A percentile compares a stretch with the other conserved stretches of the same genome.
phyloP scores from a whole-genome alignment of 2,329 filamentous ascomycete species.

The Colletotrichum echinochloae region DNA sequence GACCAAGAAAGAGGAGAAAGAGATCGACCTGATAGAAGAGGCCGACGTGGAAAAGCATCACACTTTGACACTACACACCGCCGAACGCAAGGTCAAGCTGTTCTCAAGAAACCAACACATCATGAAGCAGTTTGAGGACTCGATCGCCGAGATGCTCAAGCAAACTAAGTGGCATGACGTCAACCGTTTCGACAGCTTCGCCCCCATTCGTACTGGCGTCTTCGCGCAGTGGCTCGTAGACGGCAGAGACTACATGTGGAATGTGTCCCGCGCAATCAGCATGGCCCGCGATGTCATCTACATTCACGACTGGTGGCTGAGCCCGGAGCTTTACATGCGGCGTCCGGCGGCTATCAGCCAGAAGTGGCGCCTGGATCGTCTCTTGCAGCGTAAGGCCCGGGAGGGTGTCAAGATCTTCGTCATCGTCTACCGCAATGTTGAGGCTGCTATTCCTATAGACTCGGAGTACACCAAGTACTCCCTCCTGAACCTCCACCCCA shows the following conservation, averaged over 20 bases:
- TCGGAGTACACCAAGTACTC: conserved; percentile 99
- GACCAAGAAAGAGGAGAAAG: conserved; percentile 69
- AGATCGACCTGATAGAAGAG: conserved; percentile 57
- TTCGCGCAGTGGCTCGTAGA: conserved; percentile 98
- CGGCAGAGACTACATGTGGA: conserved; percentile 99
- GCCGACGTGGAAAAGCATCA: conserved; percentile 73
- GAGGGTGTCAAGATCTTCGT: conserved; percentile 98
- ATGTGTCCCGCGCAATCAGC: conserved; percentile 94
- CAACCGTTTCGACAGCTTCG: conserved; percentile 94
- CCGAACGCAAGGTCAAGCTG: conserved; percentile 91
- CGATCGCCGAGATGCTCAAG: conserved; percentile 85
- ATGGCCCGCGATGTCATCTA: conserved; percentile 99
- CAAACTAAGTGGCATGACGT: conserved; percentile 85
- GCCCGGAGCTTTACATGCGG: conserved; percentile 94
- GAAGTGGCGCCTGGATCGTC: conserved; percentile 94
- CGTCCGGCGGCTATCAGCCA: conserved; percentile 95
- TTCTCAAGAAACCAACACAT: conserved; percentile 92
- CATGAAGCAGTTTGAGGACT: conserved; percentile 92
- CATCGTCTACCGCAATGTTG: conserved; percentile 97
- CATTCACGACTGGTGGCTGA: conserved; percentile 99
- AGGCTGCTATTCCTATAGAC: conserved; percentile 96
- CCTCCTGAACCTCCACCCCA: conserved; percentile 92
- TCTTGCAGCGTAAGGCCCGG: conserved; percentile 91
- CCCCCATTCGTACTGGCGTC: conserved; percentile 85
- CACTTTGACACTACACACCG: conserved; percentile 87